Evolutionary conservation across 1,139 yeast species (phyloP), one percentile per base, ranked within the genome.

Genomic region (Yamadazyma blattariae): DNA sequence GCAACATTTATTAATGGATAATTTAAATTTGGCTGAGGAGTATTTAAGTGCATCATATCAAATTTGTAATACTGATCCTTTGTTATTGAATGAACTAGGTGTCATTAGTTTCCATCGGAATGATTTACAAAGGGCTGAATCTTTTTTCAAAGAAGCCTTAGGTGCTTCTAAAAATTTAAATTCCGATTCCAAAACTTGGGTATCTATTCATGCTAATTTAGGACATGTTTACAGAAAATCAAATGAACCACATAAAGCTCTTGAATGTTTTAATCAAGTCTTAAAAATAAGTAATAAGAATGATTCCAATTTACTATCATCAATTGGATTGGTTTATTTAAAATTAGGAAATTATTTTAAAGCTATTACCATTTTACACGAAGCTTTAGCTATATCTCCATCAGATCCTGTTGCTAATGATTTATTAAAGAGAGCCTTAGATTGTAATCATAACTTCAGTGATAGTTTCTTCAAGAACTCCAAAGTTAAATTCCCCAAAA

Each of bases 1-100:
- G 96, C 97, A 94, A 61, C 94, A 92, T 58, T 64, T 89, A 44
- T 90, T 87, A 44, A 83, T 92, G 79, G 83, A 82, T 54, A 90
- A 90, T 49, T 64, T 86, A 35, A 75, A 81, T 11, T 65, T 92
- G 37, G 90, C 97, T 0, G 92, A 87, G 47, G 97, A 92, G 53
- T 92, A 90, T 52, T 70, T 94, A 23, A 64, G 73, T 38, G 77
- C 92, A 9, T 78, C 97, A 1, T 82, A 79, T 50, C 79, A 79
- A 25, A 77, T 89, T 3, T 90, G 96, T 57, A 79, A 83, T 19
- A 67, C 78, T 2, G 98, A 94, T 57, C 98, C 98, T 1, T 61
- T 92, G 31, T 63, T 92, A 30, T 65, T 94, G 39, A 94, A 94
- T 58, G 99, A 94, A 56, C 64, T 90, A 52, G 99, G 97, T 2